Conservation (phyloP, 73 alveolate genomes). For the Paramecium primaurelia region DNA sequence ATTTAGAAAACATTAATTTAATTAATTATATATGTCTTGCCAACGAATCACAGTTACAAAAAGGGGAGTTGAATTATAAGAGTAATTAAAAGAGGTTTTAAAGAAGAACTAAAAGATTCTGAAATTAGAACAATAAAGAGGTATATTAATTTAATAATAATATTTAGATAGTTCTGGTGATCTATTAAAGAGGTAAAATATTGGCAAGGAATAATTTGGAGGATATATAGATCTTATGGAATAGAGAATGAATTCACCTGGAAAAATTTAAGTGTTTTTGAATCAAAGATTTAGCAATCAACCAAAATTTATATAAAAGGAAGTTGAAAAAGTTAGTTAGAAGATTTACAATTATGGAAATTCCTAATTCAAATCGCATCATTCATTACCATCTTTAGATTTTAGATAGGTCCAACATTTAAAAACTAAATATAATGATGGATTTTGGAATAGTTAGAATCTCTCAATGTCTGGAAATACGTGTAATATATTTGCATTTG, state of each 20-base stretch:
- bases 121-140: not conserved
- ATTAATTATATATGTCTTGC: not conserved
- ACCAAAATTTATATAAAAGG: not conserved
- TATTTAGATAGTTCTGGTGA: not conserved
- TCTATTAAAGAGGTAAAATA: not conserved
- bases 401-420: not conserved
- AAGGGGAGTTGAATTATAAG: not conserved
- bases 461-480: not conserved
- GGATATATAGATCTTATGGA: not conserved
- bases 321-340: not conserved
- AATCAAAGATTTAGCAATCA: not conserved
- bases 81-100: not conserved
- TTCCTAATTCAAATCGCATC: not conserved
- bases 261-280: not conserved
- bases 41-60: slow-evolving; percentile 2
- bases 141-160: not conserved
- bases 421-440: not conserved
- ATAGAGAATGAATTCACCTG: not conserved
- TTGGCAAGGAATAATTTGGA: not conserved
- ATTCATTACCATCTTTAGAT: not conserved
- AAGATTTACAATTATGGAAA: not conserved
- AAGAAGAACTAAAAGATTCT: not conserved
- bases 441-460: not conserved
- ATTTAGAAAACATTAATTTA: not conserved
- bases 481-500: not conserved